Evolutionary conservation across 75 land plant species (phyloP).

Genomic region (Picea glauca): DNA sequence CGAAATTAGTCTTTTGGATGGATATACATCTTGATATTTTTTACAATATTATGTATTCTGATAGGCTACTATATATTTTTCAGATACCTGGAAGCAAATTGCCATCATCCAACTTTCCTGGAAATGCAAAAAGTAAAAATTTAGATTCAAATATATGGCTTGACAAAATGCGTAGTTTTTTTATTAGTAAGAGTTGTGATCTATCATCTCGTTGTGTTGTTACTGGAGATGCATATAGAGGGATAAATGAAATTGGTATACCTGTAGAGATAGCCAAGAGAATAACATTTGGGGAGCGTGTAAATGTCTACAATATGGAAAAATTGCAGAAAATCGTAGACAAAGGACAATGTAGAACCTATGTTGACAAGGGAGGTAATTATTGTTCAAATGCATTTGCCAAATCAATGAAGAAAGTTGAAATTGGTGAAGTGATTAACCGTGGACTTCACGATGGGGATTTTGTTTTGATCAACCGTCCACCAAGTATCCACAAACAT

Average conservation of each 20-base stretch:
- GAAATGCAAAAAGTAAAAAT: constrained; percentile 25
- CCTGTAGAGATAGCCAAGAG: constrained; percentile 71
- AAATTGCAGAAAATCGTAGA: constrained; percentile 67
- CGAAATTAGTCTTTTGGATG: neutral
- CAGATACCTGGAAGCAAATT: constrained; percentile 31
- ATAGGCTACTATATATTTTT: neutral
- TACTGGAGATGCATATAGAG: constrained; percentile 75
- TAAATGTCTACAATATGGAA: constrained; percentile 43
- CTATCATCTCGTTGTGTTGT: constrained; percentile 79
- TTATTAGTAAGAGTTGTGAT: constrained; percentile 76
- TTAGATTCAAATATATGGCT: constrained; percentile 60
- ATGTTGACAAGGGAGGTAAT: constrained; percentile 31
- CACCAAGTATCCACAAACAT: constrained; percentile 91
- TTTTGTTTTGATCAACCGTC: constrained; percentile 74
- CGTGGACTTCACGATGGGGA: constrained; percentile 83
- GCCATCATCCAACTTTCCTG: constrained; percentile 25
- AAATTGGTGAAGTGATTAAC: constrained; percentile 73
- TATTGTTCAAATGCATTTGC: constrained; percentile 41
- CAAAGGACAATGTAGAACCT: constrained; percentile 38
- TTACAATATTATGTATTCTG: neutral
- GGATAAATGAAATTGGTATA: constrained; percentile 70
- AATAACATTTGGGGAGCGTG: constrained; percentile 78
- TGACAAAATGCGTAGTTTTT: constrained; percentile 57
- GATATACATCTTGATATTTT: neutral
- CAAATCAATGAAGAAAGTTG: constrained; percentile 36